A percentile compares a stretch with the other conserved stretches of the same genome.
phyloP scores from a whole-genome alignment of 768 basidiomycete genomes.

The Boletales sp. region DNA sequence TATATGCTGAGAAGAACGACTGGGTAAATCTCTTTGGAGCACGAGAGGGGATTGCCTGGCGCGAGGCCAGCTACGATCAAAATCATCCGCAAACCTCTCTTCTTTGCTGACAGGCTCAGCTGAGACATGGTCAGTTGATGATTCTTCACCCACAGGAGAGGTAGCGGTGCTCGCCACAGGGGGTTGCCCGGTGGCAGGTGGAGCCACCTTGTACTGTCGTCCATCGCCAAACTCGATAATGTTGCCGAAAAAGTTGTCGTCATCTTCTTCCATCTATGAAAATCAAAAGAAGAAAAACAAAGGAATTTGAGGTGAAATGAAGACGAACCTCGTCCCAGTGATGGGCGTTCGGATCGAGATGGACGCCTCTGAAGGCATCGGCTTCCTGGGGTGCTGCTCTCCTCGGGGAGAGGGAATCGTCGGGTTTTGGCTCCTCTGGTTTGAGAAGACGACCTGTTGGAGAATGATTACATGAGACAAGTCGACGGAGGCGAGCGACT shows the following conservation, averaged over 20 bases:
- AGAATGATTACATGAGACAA: conserved; percentile 11
- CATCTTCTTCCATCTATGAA: conserved; percentile 82
- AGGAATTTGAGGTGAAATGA: conserved; percentile 3
- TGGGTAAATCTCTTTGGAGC: conserved; percentile 39
- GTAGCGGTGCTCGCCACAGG: conserved; percentile 15
- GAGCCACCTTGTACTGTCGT: conserved; percentile 80
- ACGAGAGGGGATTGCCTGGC: conserved; percentile 49
- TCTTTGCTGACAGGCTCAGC: conserved; percentile 67
- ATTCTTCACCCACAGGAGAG: conserved; percentile 11
- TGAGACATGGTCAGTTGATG: conserved; percentile 19
- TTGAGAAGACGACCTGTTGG: conserved; percentile 18
- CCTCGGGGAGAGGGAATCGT: conserved; percentile 49
- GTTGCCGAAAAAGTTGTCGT: conserved; percentile 82
- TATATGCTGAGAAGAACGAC: conserved; percentile 28
- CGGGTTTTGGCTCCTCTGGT: conserved; percentile 41
- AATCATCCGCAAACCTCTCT: conserved; percentile 90
- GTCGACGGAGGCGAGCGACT: conserved; percentile 22
- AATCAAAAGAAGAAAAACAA: conserved; percentile 2
- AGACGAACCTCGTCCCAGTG: conserved; percentile 95
- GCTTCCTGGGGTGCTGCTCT: conserved; percentile 75
- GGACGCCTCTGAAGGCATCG: conserved; percentile 91
- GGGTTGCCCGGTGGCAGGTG: conserved; percentile 34
- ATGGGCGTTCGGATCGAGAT: conserved; percentile 89
- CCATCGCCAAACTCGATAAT: conserved; percentile 97
- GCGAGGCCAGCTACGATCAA: conserved; percentile 95